Evolutionary conservation across 2,329 filamentous ascomycete species (phyloP).

Genomic region (Microcyclosporella mali): DNA sequence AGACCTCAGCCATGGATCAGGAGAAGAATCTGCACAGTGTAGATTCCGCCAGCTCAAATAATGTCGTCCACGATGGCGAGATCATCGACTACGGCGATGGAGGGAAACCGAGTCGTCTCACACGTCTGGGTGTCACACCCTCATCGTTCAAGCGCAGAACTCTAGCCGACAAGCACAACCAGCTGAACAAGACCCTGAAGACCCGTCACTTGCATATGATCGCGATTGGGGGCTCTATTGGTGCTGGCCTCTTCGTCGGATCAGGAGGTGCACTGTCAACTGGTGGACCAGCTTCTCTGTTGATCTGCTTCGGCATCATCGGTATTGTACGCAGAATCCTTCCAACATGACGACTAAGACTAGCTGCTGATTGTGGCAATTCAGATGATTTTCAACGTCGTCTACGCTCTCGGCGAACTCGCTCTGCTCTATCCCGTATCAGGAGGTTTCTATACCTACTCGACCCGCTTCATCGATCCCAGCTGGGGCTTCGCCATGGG

Average conservation of each 20-base stretch:
- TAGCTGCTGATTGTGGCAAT: neutral
- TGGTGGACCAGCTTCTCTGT: conserved; percentile 43
- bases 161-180: conserved; percentile 28
- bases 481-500: conserved; percentile 29
- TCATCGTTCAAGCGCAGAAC: conserved; percentile 28
- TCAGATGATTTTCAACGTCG: conserved; percentile 37
- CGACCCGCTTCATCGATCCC: conserved; percentile 42
- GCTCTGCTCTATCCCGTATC: conserved; percentile 38
- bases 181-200: conserved; percentile 30
- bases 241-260: conserved; percentile 51
- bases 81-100: conserved; percentile 10
- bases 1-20: too few relatives aligned
- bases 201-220: conserved; percentile 31
- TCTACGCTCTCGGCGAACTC: conserved; percentile 38
- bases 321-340: conserved; percentile 23
- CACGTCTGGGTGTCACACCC: conserved; percentile 28
- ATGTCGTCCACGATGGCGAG: conserved; percentile 14
- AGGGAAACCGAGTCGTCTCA: conserved; percentile 17
- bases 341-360: too few relatives aligned
- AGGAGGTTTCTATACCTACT: conserved; percentile 38
- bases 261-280: conserved; percentile 44
- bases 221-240: conserved; percentile 37
- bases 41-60: too few relatives aligned
- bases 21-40: too few relatives aligned
- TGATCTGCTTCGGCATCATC: conserved; percentile 29